phyloP scores from a whole-genome alignment of 352 stramenopile species.

The Phytophthora hybrid region DNA sequence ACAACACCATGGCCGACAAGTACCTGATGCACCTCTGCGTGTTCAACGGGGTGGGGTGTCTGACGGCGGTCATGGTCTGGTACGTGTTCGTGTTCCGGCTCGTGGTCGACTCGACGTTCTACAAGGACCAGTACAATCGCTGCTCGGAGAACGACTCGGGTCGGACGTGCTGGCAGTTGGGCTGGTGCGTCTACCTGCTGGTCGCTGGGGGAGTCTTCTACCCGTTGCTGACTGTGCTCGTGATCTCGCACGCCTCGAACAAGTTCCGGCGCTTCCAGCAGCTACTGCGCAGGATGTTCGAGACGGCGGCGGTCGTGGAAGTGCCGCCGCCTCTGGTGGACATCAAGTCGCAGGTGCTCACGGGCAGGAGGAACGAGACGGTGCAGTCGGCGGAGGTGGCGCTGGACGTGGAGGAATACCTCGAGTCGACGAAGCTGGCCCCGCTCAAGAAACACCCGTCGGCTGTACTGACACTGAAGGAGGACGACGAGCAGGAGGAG shows the following conservation, averaged over 20 bases:
- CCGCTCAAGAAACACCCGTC: slow-evolving; percentile 57
- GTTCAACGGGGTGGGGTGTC: slow-evolving; percentile 56
- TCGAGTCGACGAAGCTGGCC: slow-evolving; percentile 40
- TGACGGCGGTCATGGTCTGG: slow-evolving; percentile 63
- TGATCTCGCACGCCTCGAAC: slow-evolving; percentile 63
- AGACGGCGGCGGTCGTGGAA: slow-evolving; percentile 62
- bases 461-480: slow-evolving; percentile 45
- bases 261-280: slow-evolving; percentile 73
- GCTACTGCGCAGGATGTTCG: slow-evolving; percentile 52
- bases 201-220: slow-evolving; percentile 65
- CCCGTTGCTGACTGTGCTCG: slow-evolving; percentile 63
- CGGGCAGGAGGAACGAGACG: slow-evolving; percentile 39
- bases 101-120: slow-evolving; percentile 78
- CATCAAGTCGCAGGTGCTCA: slow-evolving; percentile 48
- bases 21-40: slow-evolving; percentile 82
- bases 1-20: slow-evolving; percentile 69
- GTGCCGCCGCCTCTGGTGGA: slow-evolving; percentile 49
- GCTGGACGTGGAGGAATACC: slow-evolving; percentile 46
- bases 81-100: slow-evolving; percentile 74
- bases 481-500: slow-evolving; percentile 48
- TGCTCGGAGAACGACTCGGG: slow-evolving; percentile 64
- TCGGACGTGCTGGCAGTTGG: slow-evolving; percentile 82
- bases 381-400: slow-evolving; percentile 42
- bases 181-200: slow-evolving; percentile 64
- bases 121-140: slow-evolving; percentile 82